Base-by-base conservation (phyloP, 2,329 filamentous ascomycete species). In the Drechmeria coniospora region DNA sequence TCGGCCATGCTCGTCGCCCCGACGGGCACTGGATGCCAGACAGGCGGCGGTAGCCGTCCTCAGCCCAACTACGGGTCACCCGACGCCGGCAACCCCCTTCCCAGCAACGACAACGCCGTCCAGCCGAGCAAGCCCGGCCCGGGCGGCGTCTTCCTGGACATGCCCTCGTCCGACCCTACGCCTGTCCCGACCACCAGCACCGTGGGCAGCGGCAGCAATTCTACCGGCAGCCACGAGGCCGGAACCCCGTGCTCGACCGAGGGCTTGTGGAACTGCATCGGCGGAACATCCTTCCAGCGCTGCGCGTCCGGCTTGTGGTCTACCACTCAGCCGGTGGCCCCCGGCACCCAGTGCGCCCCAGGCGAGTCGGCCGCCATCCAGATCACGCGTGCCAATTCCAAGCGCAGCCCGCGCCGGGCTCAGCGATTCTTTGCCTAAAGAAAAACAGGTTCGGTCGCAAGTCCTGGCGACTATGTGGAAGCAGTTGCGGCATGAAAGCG, bases 251-350 rank as follows among this genome's bases (percentile, higher is more conserved):
- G 66, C 46, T 39, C 54, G 6, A 25, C 36, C 1, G 63, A 68
- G 25, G 67, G 66, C 2, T 42, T 45, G 8, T 72, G 61, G 60
- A 68, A 68, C 52, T 72, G 67, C 36, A 49, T 69, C 6, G 50
- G 43, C 0, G 63, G 64, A 10, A 50, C 42, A 1, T 54, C 56
- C 1, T 72, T 58, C 57, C 65, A 71, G 45, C 64, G 63, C 26
- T 72, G 67, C 32, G 67, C 56, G 6, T 60, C 56, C 3, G 65
- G 67, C 7, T 21, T 37, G 0, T 72, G 67, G 67, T 63, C 64
- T 3, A 40, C 47, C 0, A 30, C 46, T 2, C 54, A 57, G 33
- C 23, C 35, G 0, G 39, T 71, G 9, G 57, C 67, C 0, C 40
- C 45, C 0, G 67, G 67, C 1, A 63, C 61, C 0, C 38, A 32